phyloP scores from a whole-genome alignment of 805 yeast species.

The Kodamaea kaohsiungensis region DNA sequence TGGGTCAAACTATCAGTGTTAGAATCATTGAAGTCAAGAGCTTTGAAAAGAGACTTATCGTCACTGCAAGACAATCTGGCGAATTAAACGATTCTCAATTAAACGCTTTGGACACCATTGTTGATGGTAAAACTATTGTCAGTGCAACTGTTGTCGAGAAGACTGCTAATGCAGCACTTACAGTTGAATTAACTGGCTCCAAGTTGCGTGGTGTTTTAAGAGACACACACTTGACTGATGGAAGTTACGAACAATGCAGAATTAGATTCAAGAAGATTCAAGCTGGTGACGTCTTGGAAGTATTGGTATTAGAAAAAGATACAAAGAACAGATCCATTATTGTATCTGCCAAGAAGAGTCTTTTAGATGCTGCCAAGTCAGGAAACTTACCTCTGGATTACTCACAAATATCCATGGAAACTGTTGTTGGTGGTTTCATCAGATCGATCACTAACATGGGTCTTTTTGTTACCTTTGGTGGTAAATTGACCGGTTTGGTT shows the following conservation, averaged over 20 bases:
- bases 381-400: conserved; percentile 57
- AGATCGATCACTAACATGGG: conserved; percentile 80
- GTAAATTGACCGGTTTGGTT: conserved; percentile 79
- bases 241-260: conserved; percentile 71
- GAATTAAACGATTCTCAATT: conserved; percentile 50
- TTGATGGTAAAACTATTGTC: conserved; percentile 63
- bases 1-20: conserved; percentile 82
- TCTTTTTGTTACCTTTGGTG: conserved; percentile 79
- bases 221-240: conserved; percentile 77
- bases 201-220: conserved; percentile 67
- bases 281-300: conserved; percentile 62
- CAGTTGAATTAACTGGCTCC: conserved; percentile 54
- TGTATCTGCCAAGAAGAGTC: conserved; percentile 62
- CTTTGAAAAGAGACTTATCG: conserved; percentile 56
- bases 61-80: conserved; percentile 68
- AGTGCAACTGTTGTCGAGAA: conserved; percentile 68
- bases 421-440: conserved; percentile 67
- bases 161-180: conserved; percentile 68
- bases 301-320: conserved; percentile 70
- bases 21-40: conserved; percentile 60
- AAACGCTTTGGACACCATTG: conserved; percentile 46
- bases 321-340: conserved; percentile 58
- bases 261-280: conserved; percentile 59
- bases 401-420: conserved; percentile 55
- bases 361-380: conserved; percentile 62